Evolutionary conservation across 805 yeast genomes (phyloP).

Genomic region (Lipomyces kockii): DNA sequence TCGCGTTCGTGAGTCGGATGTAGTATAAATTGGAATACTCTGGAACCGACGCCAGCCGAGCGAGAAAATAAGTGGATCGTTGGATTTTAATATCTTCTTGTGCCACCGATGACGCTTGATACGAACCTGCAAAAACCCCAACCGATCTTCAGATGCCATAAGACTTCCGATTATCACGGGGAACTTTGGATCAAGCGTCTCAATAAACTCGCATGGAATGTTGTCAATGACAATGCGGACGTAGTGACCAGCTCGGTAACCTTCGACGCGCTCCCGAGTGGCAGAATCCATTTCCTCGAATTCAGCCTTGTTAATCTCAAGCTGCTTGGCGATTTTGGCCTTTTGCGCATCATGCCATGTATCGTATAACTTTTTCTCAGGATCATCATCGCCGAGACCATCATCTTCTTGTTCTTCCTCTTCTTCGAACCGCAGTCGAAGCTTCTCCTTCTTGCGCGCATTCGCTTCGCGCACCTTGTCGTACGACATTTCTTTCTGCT

Average conservation of each 20-base stretch:
- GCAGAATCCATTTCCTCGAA: constrained; percentile 69
- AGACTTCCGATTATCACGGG: constrained; percentile 93
- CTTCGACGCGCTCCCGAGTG: constrained; percentile 84
- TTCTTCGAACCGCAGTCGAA: constrained; percentile 87
- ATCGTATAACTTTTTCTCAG: constrained; percentile 79
- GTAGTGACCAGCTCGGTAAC: constrained; percentile 90
- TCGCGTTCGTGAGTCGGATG: constrained; percentile 96
- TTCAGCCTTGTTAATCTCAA: constrained; percentile 83
- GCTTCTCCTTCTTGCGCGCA: constrained; percentile 86
- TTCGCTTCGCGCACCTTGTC: constrained; percentile 79
- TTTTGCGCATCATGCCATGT: constrained; percentile 98
- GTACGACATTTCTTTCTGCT: constrained; percentile 49
- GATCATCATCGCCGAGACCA: constrained; percentile 73
- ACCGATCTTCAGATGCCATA: constrained; percentile 85
- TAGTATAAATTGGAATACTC: constrained; percentile 92
- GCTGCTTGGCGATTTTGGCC: constrained; percentile 94
- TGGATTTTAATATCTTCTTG: constrained; percentile 89
- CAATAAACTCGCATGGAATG: constrained; percentile 87
- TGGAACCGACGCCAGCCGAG: constrained; percentile 99
- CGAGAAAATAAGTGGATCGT: constrained; percentile 91
- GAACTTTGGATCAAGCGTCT: constrained; percentile 80
- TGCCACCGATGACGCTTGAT: constrained; percentile 99
- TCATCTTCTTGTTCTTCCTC: constrained; percentile 62
- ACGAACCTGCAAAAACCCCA: constrained; percentile 90
- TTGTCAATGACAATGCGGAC: constrained; percentile 83